Conservation (phyloP, 768 basidiomycete species). For the Suillus subluteus region DNA sequence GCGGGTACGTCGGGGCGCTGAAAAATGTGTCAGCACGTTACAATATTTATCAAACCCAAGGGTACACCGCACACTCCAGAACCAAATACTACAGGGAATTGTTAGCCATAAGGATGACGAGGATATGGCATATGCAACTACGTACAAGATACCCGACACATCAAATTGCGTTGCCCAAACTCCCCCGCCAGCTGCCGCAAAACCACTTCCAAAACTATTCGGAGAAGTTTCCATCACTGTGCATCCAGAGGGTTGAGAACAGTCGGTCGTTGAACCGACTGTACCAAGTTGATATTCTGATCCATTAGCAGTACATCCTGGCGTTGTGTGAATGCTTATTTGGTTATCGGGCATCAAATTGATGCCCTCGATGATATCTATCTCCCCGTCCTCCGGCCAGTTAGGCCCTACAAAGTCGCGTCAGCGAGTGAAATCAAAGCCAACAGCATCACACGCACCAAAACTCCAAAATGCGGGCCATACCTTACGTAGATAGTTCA, state of each 20-base stretch:
- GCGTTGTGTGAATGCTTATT: conserved; percentile 56
- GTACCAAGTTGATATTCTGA: conserved; percentile 37
- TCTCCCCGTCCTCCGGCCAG: conserved; percentile 54
- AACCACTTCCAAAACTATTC: conserved; percentile 30
- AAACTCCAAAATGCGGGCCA: conserved; percentile 39
- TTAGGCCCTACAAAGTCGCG: conserved; percentile 20
- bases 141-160: conserved; percentile 52
- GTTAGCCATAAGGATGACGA: conserved; percentile 9
- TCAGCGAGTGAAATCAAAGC: conserved; percentile 5
- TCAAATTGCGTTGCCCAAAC: conserved; percentile 76
- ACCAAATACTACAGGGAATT: conserved; percentile 45
- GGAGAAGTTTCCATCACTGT: conserved; percentile 33
- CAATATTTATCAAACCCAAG: background rate
- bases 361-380: conserved; percentile 66
- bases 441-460: conserved; percentile 19
- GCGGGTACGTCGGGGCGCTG: conserved; percentile 43
- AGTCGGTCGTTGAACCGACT: conserved; percentile 25
- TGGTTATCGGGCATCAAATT: conserved; percentile 56
- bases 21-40: conserved; percentile 19
- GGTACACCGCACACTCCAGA: conserved; percentile 45
- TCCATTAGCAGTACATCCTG: conserved; percentile 39
- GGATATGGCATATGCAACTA: conserved; percentile 7
- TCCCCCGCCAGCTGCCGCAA: conserved; percentile 50
- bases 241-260: conserved; percentile 31
- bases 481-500: conserved; percentile 19